A percentile compares a stretch with the other conserved stretches of the same genome.
phyloP scores from a whole-genome alignment of 2,329 filamentous ascomycete species.

The Fusarium beomiforme region DNA sequence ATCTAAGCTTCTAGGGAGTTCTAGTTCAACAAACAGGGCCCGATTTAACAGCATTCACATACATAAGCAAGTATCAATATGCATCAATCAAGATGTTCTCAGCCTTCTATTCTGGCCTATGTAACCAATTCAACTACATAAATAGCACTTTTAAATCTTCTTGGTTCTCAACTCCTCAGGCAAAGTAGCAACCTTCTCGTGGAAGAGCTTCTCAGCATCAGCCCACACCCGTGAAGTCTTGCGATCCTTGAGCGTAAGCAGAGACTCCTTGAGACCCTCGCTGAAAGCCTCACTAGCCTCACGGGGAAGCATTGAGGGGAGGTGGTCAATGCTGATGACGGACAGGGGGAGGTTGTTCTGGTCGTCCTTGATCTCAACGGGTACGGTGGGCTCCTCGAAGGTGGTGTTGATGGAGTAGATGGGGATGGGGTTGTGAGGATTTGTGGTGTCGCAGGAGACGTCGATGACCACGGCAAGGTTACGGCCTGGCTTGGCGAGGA shows the following conservation, averaged over 20 bases:
- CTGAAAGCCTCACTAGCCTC: conserved; percentile 91
- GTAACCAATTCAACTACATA: conserved; percentile 9
- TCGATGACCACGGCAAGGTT: conserved; percentile 84
- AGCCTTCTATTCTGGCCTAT: conserved; percentile 31
- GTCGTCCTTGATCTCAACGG: conserved; percentile 69
- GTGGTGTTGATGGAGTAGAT: conserved; percentile 88
- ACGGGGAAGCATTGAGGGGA: conserved; percentile 83
- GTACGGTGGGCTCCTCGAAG: conserved; percentile 87
- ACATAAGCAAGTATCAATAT: background rate
- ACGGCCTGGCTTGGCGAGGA: conserved; percentile 71
- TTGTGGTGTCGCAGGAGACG: conserved; percentile 79
- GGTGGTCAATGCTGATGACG: conserved; percentile 89
- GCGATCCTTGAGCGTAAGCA: conserved; percentile 82
- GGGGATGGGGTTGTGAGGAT: conserved; percentile 76
- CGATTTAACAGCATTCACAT: background rate
- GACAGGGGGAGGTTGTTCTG: conserved; percentile 67
- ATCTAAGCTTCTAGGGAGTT: background rate
- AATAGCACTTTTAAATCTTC: conserved; percentile 31
- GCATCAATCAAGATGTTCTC: background rate
- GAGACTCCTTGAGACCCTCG: conserved; percentile 77
- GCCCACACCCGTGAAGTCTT: conserved; percentile 81
- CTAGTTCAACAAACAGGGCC: background rate
- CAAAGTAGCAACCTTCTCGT: conserved; percentile 73
- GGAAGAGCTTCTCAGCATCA: conserved; percentile 84
- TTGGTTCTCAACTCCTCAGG: conserved; percentile 39